Base-by-base conservation (phyloP, 495 filamentous ascomycete genomes). In the Staphylotrichum tortipilum region DNA sequence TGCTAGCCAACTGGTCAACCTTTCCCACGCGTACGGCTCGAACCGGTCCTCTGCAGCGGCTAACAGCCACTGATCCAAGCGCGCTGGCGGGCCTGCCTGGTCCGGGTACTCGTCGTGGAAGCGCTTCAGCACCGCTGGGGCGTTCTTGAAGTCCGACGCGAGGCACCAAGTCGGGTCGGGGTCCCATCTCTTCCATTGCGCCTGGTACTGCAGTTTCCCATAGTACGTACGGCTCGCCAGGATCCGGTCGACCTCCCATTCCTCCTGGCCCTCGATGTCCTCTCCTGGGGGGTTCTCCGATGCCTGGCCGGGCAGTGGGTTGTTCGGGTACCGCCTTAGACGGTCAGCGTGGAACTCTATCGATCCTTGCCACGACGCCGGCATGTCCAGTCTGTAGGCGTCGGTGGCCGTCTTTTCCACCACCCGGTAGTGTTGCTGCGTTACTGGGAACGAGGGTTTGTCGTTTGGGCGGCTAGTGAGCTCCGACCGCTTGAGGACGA, bases 391-490 rank as follows among this genome's bases (percentile, higher is more conserved):
- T 8, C 17, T 15, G 24, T 52, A 57, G 5, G 38, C 47, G 12
- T 24, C 40, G 2, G 26, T 53, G 29, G 34, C 28, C 11, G 19
- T 40, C 24, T 30, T 47, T 36, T 45, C 39, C 2, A 48, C 2
- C 11, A 53, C 47, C 21, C 26, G 26, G 17, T 30, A 53, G n/a
- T 24, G 23, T 24, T 50, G 8, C 21, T 50, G 23, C 1, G 35
- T 57, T 12, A 50, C 35, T 10, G 34, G 45, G 24, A 33, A 53
- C 12, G 45, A 38, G 3, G 53, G 40, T 28, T 57, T 57, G 22
- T 53, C 44, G 18, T 21, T 48, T 3, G 50, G 54, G 14, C 46
- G 22, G 24, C 44, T 22, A 4, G 33, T 48, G 2, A 36, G 23
- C n/a, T 39, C 21, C 5, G 22, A 18, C 17, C 29, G n/a, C n/a